A percentile compares a stretch with the other conserved stretches of the same genome.
phyloP scores from a whole-genome alignment of 768 basidiomycete genomes.

The Boletellus ananas region DNA sequence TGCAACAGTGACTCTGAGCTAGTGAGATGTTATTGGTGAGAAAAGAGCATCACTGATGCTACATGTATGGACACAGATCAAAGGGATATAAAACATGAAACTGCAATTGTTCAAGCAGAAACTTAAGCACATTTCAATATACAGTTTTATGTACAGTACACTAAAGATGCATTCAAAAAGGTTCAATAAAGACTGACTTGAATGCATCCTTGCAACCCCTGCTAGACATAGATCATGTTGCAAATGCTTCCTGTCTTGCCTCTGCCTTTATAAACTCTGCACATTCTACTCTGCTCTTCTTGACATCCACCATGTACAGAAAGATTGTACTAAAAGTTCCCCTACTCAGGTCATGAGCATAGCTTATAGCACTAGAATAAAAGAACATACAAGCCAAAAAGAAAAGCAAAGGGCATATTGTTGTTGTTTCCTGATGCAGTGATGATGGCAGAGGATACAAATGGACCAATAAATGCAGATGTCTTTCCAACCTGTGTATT shows the following conservation, averaged over 20 bases:
- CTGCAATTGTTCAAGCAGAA: too few species aligned
- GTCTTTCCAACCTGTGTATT: slow-evolving; percentile 59
- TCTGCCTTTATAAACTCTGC: slow-evolving; percentile 59
- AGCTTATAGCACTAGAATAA: background rate
- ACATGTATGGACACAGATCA: too few species aligned
- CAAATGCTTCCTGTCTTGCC: slow-evolving; percentile 38
- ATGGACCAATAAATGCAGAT: slow-evolving; percentile 72
- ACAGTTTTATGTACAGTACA: too few species aligned
- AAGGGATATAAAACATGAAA: too few species aligned
- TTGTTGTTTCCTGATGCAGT: slow-evolving; percentile 63
- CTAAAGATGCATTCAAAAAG: too few species aligned
- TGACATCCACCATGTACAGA: slow-evolving; percentile 58
- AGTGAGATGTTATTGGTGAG: too few species aligned
- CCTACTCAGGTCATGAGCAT: slow-evolving; percentile 3
- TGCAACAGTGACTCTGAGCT: too few species aligned
- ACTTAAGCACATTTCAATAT: too few species aligned
- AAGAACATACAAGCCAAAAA: slow-evolving; percentile 60
- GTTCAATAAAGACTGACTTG: too few species aligned
- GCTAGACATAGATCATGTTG: slow-evolving; percentile 1
- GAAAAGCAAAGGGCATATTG: slow-evolving; percentile 73
- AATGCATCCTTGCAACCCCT: too few species aligned
- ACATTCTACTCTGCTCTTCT: slow-evolving; percentile 63
- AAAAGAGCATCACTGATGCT: too few species aligned
- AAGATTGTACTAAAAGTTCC: slow-evolving; percentile 41
- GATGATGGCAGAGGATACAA: slow-evolving; percentile 73